A percentile compares a stretch with the other conserved stretches of the same genome.
Evolutionary conservation across 495 filamentous ascomycete species (phyloP).

Genomic region (Aspergillus kassunensis): DNA sequence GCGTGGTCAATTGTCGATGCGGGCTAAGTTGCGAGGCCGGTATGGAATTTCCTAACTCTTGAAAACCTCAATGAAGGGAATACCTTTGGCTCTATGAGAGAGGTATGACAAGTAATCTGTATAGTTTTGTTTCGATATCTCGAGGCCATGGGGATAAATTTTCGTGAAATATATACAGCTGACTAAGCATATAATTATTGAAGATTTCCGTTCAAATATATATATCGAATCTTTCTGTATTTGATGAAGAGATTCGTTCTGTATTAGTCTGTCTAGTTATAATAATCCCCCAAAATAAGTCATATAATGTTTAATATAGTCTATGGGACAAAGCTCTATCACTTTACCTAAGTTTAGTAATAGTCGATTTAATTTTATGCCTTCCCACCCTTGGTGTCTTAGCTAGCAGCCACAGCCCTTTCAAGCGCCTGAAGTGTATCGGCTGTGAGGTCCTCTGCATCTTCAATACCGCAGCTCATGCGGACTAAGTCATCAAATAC

Average conservation of each 20-base stretch:
- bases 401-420: constrained; percentile 52
- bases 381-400: constrained; percentile 21
- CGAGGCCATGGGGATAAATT: constrained; percentile 1
- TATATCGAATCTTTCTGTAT: no score
- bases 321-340: constrained; percentile 18
- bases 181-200: constrained; percentile 22
- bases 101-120: no score
- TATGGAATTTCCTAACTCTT: no score
- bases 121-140: background rate
- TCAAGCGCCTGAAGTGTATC: constrained; percentile 87
- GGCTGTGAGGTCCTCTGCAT: constrained; percentile 73
- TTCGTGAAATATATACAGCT: constrained; percentile 16
- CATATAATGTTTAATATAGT: constrained; percentile 10
- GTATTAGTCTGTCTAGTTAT: no score
- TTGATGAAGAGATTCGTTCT: no score
- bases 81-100: no score
- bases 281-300: background rate
- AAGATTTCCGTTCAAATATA: no score
- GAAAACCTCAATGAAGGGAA: no score
- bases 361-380: constrained; percentile 10
- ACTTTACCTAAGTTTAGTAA: background rate
- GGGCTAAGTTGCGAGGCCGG: no score
- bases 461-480: constrained; percentile 91
- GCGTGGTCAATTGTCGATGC: background rate
- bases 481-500: constrained; percentile 97